Base-by-base conservation (phyloP, 208 protist species). In the Acanthamoeba lenticulata region DNA sequence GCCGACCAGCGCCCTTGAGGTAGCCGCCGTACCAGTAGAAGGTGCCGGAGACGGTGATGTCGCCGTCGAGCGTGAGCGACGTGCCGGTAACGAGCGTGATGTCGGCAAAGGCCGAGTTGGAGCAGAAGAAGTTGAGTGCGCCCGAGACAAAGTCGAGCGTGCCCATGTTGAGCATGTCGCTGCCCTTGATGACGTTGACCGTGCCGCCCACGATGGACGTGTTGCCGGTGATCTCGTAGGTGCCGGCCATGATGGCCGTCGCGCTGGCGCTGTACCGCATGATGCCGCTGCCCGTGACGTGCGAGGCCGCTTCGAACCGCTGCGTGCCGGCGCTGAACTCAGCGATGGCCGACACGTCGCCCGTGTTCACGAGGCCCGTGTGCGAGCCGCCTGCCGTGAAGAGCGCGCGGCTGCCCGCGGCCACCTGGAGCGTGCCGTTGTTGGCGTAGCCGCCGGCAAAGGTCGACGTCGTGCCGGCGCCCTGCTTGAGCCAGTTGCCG, bases 11-110 rank as follows among this genome's bases (percentile, higher is more conserved):
- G 49, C 86, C 86, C 86, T 74, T 74, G 60, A 92, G n/a, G 86
- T 92, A 92, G 57, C 86, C 86, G 38, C 86, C 86, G 44, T 92
- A 92, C 86, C 86, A 92, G 36, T 74, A 92, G 55, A 92, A 92
- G 29, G 86, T 92, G 86, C 86, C 86, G 29, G n/a, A 74, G 32
- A 92, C 86, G 44, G n/a, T n/a, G 65, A 92, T 92, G 65, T 92
- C 86, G 86, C 86, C 86, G 65, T 92, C 86, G n/a, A 92, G 86
- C 1, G 55, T 74, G 60, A 92, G 65, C 55, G 86, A 92, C 9
- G 86, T 92, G 86, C 86, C 86, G 13, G 45, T 57, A 29, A 77
- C 86, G 2, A 92, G 86, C 21, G 86, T 92, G 57, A 92, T 92
- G 86, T 92, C 86, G 27, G 32, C 24, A 57, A 92, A 92, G 27